Conservation (phyloP, 2,329 filamentous ascomycete species). For the Chalaropsis ovoidea region DNA sequence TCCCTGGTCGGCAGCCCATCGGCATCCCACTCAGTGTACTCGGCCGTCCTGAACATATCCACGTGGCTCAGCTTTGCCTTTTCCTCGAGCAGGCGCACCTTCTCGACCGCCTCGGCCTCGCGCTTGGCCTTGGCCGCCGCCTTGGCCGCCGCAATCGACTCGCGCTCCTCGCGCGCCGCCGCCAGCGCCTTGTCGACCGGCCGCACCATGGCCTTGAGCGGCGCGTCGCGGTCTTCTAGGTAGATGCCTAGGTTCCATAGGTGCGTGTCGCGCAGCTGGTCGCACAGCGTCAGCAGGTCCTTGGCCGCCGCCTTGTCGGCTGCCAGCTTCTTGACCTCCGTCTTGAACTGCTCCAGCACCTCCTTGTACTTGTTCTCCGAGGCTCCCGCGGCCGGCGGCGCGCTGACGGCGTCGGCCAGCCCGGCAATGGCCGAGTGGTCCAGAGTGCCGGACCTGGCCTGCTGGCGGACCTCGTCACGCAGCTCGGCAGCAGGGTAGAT, state of each 20-base stretch:
- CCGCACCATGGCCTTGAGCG: constrained; percentile 61
- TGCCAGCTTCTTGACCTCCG: constrained; percentile 45
- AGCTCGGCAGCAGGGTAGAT: constrained; percentile 34
- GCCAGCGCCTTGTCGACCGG: constrained; percentile 49
- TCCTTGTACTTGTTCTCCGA: constrained; percentile 33
- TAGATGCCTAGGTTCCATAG: constrained; percentile 78
- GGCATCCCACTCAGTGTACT: constrained; percentile 69
- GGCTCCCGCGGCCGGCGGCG: constrained; percentile 37
- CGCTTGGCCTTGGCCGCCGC: constrained; percentile 45
- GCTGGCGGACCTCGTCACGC: constrained; percentile 23
- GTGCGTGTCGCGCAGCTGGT: constrained; percentile 68
- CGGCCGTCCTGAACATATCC: constrained; percentile 48
- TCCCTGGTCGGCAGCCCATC: constrained; percentile 72
- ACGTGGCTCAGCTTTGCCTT: constrained; percentile 47
- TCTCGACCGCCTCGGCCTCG: constrained; percentile 44
- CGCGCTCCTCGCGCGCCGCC: constrained; percentile 49
- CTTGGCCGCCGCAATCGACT: constrained; percentile 45
- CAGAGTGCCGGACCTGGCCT: constrained; percentile 34
- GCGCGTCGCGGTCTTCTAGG: constrained; percentile 67
- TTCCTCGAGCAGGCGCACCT: constrained; percentile 34
- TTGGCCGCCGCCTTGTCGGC: constrained; percentile 43
- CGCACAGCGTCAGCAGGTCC: constrained; percentile 65
- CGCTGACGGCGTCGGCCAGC: constrained; percentile 42
- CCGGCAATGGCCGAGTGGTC: constrained; percentile 37
- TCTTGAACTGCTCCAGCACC: constrained; percentile 44